Conservation (phyloP, 2,329 filamentous ascomycete species). For the Fonsecaea pedrosoi region DNA sequence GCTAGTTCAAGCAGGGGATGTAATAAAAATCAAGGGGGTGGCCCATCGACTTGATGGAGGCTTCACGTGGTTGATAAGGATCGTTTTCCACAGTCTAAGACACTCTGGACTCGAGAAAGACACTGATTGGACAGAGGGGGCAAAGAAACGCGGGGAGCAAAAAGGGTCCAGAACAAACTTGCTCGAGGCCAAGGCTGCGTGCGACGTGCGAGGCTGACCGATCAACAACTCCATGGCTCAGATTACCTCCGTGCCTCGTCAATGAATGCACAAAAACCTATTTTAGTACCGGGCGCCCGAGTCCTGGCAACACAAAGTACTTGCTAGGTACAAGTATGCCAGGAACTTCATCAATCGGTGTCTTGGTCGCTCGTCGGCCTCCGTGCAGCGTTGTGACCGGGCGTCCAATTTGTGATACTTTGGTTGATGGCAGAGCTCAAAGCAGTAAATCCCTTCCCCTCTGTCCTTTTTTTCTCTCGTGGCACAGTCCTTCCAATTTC, state of each 20-base stretch:
- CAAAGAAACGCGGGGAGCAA: neutral
- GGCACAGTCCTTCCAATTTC: slow-evolving; percentile 1
- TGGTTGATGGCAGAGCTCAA: neutral
- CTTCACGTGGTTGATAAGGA: slow-evolving; percentile 1
- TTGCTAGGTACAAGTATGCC: too few species aligned
- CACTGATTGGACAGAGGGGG: neutral
- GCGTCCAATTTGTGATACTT: neutral
- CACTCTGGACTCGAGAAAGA: neutral
- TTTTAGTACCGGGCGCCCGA: too few species aligned
- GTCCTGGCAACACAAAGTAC: neutral
- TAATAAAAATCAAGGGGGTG: neutral
- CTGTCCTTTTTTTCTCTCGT: neutral
- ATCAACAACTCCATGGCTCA: neutral
- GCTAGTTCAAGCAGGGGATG: neutral
- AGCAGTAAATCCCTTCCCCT: too few species aligned
- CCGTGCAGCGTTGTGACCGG: neutral
- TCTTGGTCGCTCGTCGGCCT: neutral
- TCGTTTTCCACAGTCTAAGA: neutral
- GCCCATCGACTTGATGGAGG: neutral
- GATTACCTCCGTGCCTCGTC: neutral
- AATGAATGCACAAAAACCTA: neutral
- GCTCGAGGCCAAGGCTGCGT: neutral
- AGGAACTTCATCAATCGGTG: neutral
- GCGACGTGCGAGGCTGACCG: neutral
- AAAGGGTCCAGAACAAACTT: neutral